Evolutionary conservation across 2,329 filamentous ascomycete species (phyloP).

Genomic region (Phaeosphaeria sp.): DNA sequence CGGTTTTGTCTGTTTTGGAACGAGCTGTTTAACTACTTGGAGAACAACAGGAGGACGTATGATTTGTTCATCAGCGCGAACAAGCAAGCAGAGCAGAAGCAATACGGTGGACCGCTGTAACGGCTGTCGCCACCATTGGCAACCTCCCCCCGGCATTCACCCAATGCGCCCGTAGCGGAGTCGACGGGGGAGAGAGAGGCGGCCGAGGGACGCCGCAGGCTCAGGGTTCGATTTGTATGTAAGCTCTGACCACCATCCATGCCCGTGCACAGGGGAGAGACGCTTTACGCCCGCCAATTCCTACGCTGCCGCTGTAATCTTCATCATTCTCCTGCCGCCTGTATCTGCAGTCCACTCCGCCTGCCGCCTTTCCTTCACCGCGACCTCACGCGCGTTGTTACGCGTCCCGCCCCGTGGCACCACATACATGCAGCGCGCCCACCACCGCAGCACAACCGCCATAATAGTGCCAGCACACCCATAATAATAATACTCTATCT

Average conservation of each 20-base stretch:
- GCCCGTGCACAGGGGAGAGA: neutral
- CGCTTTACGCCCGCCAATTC: neutral
- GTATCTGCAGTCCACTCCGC: neutral
- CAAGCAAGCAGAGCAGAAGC: neutral
- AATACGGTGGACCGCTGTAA: neutral
- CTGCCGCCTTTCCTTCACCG: neutral
- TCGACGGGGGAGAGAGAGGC: neutral
- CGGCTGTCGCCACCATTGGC: neutral
- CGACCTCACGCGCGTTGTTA: neutral
- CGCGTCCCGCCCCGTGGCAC: neutral
- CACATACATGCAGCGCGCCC: slow-evolving; percentile 5
- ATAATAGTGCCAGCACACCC: neutral
- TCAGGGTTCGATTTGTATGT: neutral
- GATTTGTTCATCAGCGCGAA: neutral
- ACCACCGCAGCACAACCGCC: neutral
- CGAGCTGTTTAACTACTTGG: no score
- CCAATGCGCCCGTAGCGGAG: neutral
- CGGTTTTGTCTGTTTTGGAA: no score
- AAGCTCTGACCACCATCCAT: neutral
- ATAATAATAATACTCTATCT: neutral
- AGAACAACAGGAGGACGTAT: no score
- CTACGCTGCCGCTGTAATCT: neutral
- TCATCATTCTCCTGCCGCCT: neutral
- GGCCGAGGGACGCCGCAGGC: neutral
- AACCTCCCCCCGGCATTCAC: neutral